These are phyloP conservation scores for Nowakowskiella sp. DNA, from an alignment of 192 early-diverging fungal species.

Conservation along the genomic window DNA sequence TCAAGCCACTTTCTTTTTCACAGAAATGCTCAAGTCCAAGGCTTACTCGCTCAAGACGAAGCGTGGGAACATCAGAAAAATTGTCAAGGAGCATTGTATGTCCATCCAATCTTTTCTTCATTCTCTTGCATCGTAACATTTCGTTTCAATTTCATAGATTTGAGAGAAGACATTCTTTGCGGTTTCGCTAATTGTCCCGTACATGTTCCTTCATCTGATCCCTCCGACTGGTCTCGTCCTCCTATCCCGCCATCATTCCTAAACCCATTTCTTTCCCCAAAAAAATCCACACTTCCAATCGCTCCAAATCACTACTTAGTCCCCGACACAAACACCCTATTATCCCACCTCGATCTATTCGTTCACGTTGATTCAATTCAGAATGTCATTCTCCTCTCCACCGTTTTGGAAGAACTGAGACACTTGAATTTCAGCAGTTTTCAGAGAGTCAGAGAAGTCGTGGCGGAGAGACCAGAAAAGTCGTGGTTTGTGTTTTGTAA, in stretches of 20 bases:
- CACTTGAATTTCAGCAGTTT: slow-evolving; percentile 75
- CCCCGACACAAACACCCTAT: slow-evolving; percentile 92
- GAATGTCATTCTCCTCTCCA: slow-evolving; percentile 88
- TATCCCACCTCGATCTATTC: slow-evolving; percentile 23
- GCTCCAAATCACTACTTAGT: slow-evolving; percentile 67
- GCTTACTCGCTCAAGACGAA: slow-evolving; percentile 84
- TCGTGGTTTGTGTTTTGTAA: slow-evolving; percentile 92
- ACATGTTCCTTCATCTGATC: slow-evolving; percentile 5
- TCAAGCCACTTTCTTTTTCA: slow-evolving; percentile 1
- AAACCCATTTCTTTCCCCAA: slow-evolving; percentile 24
- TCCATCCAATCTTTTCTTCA: not conserved
- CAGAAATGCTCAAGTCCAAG: slow-evolving; percentile 72
- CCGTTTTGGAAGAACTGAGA: slow-evolving; percentile 85
- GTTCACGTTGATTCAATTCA: slow-evolving; percentile 8
- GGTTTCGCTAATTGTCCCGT: slow-evolving; percentile 49
- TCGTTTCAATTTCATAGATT: slow-evolving; percentile 31
- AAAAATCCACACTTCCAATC: slow-evolving; percentile 40
- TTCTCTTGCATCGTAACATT: slow-evolving; percentile 12
- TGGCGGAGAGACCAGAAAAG: slow-evolving; percentile 62
- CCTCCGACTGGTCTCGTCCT: slow-evolving; percentile 16
- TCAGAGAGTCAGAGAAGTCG: slow-evolving; percentile 65
- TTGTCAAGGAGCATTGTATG: slow-evolving; percentile 87
- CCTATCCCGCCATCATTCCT: slow-evolving; percentile 10
- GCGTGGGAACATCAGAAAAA: slow-evolving; percentile 85
- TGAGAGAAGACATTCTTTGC: slow-evolving; percentile 93